Conservation (phyloP, 2,329 filamentous ascomycete genomes). For the Penicillium frequentans region DNA sequence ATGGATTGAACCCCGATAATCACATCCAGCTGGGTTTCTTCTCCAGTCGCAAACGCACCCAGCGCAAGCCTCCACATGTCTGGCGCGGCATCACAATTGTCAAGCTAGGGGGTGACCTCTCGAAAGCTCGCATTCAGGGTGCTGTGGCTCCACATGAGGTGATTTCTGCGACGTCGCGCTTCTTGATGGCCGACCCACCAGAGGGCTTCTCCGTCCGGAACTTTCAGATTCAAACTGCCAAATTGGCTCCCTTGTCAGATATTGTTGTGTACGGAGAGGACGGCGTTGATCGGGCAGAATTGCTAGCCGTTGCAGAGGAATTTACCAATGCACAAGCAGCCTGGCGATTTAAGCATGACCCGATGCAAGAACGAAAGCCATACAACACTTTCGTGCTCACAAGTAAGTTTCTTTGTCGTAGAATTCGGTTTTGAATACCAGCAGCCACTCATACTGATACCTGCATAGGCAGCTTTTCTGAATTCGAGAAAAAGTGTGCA, state of each 20-base stretch:
- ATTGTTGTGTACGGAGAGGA: conserved; percentile 89
- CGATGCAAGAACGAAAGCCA: conserved; percentile 55
- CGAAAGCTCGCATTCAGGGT: conserved; percentile 75
- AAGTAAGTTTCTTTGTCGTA: conserved; percentile 43
- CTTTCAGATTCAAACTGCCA: conserved; percentile 93
- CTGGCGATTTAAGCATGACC: conserved; percentile 68
- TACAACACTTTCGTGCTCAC: conserved; percentile 85
- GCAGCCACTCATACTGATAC: conserved; percentile 19
- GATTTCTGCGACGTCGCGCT: conserved; percentile 65
- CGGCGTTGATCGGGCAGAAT: conserved; percentile 56
- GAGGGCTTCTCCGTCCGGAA: conserved; percentile 95
- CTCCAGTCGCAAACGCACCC: conserved; percentile 69
- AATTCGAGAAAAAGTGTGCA: conserved; percentile 69
- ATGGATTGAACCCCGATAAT: conserved; percentile 87
- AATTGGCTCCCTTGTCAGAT: conserved; percentile 83
- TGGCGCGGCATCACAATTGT: conserved; percentile 81
- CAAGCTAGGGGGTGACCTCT: conserved; percentile 82
- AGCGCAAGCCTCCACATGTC: conserved; percentile 71
- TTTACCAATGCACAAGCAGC: conserved; percentile 74
- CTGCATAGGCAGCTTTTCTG: conserved; percentile 61
- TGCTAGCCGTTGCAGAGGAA: conserved; percentile 63
- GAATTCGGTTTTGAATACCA: not conserved
- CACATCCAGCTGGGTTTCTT: conserved; percentile 90
- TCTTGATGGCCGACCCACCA: conserved; percentile 74
- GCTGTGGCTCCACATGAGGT: conserved; percentile 82